Percentiles rank a stretch among this genome's conserved stretches.
These are phyloP conservation scores for Metarhizium sp. DNA, from an alignment of 2,329 filamentous ascomycete species.

Conservation along the genomic window DNA sequence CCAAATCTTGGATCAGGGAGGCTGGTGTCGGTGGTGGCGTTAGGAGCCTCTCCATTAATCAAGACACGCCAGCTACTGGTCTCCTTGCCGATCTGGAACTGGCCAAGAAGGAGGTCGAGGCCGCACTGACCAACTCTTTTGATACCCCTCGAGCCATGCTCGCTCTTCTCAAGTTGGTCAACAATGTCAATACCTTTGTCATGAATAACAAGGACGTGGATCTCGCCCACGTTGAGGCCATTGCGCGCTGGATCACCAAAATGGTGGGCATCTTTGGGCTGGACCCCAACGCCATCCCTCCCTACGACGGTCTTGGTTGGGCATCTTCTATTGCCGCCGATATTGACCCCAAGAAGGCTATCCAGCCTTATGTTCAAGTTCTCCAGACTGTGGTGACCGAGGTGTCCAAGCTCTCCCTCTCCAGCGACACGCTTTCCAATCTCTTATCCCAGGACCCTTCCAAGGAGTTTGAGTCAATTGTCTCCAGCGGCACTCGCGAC, in stretches of 20 bases:
- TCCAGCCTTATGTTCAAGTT: slow-evolving; percentile 37
- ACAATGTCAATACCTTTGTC: slow-evolving; percentile 59
- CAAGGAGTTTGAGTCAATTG: slow-evolving; percentile 36
- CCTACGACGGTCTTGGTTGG: slow-evolving; percentile 51
- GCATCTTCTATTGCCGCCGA: slow-evolving; percentile 29
- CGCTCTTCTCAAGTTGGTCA: slow-evolving; percentile 68
- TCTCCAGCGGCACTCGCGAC: slow-evolving; percentile 36
- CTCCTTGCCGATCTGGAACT: slow-evolving; percentile 37
- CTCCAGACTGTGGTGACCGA: slow-evolving; percentile 37
- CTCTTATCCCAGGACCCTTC: slow-evolving; percentile 35
- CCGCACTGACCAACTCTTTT: slow-evolving; percentile 72
- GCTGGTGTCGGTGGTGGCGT: slow-evolving; percentile 25
- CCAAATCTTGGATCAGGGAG: slow-evolving; percentile 44
- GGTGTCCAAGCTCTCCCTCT: slow-evolving; percentile 36
- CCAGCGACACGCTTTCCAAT: slow-evolving; percentile 32
- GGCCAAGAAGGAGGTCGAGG: slow-evolving; percentile 43
- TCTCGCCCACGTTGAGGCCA: slow-evolving; percentile 37
- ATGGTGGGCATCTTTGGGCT: slow-evolving; percentile 81
- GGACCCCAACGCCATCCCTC: slow-evolving; percentile 47
- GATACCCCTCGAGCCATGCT: slow-evolving; percentile 76
- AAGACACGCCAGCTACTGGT: slow-evolving; percentile 20
- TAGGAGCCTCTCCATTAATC: slow-evolving; percentile 28
- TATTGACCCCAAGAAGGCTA: slow-evolving; percentile 34
- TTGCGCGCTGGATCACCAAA: slow-evolving; percentile 72
- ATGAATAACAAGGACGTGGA: slow-evolving; percentile 37